phyloP scores from a whole-genome alignment of 192 early-diverging fungal species.

The Backusella circina region DNA sequence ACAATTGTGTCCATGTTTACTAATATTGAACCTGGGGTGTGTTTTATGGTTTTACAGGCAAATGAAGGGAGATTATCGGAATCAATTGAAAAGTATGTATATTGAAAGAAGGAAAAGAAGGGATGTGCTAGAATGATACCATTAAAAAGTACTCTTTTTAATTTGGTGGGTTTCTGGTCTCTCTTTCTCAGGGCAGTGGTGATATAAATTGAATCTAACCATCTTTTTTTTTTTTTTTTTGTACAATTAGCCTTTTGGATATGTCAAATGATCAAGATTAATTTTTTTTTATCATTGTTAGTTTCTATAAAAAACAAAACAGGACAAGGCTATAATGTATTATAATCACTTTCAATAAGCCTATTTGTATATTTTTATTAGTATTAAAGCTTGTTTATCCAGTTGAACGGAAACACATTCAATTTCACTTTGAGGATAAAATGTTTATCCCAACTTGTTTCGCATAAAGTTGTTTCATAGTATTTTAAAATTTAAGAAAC shows the following conservation, averaged over 20 bases:
- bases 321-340: neutral
- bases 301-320: neutral
- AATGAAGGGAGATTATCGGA: slow-evolving; percentile 50
- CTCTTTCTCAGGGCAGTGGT: neutral
- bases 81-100: slow-evolving; percentile 43
- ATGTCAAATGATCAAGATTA: slow-evolving; percentile 16
- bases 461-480: neutral
- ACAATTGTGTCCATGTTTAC: slow-evolving; percentile 70
- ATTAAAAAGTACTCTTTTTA: neutral
- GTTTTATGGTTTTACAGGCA: slow-evolving; percentile 68
- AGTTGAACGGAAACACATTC: neutral
- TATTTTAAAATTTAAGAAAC: neutral
- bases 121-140: neutral
- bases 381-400: neutral
- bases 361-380: neutral
- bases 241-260: neutral
- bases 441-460: neutral
- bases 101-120: neutral
- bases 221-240: neutral
- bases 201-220: neutral
- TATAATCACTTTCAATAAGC: neutral
- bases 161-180: neutral
- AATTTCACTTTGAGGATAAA: neutral
- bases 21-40: slow-evolving; percentile 66
- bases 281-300: neutral